These are phyloP conservation scores for Casuarina glauca DNA, from an alignment of 306 rosid genomes.

Conservation along the genomic window DNA sequence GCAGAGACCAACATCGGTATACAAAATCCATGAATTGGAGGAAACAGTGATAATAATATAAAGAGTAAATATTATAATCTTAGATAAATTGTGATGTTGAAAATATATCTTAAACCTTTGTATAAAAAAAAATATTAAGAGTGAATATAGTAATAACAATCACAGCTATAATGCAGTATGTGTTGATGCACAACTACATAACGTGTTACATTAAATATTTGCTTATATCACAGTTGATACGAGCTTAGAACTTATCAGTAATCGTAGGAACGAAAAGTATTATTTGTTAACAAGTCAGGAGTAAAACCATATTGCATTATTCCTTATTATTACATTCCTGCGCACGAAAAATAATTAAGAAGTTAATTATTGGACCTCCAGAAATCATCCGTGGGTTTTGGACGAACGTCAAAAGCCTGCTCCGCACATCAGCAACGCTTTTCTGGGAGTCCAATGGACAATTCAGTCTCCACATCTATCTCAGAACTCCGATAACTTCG, in stretches of 20 bases:
- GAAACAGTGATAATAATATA: no score
- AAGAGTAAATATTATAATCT: no score
- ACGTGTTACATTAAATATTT: neutral
- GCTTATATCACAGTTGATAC: neutral
- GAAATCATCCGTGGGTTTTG: neutral
- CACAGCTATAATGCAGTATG: neutral
- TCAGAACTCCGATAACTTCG: slow-evolving; percentile 23
- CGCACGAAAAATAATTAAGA: neutral
- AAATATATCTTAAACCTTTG: no score
- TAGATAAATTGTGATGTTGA: no score
- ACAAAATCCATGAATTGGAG: neutral
- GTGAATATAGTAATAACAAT: neutral
- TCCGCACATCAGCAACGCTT: slow-evolving; percentile 21
- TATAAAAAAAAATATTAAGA: neutral
- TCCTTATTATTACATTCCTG: neutral
- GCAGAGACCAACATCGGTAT: neutral
- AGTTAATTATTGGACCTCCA: neutral
- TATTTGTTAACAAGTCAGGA: neutral
- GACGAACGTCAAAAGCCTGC: neutral
- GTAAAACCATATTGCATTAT: neutral
- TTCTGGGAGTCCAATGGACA: slow-evolving; percentile 53
- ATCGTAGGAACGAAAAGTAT: neutral
- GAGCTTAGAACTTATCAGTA: neutral
- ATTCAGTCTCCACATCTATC: slow-evolving; percentile 36
- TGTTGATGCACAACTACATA: neutral